Evolutionary conservation across 2,329 filamentous ascomycete species (phyloP).

Genomic region (Diplodia sapinea): DNA sequence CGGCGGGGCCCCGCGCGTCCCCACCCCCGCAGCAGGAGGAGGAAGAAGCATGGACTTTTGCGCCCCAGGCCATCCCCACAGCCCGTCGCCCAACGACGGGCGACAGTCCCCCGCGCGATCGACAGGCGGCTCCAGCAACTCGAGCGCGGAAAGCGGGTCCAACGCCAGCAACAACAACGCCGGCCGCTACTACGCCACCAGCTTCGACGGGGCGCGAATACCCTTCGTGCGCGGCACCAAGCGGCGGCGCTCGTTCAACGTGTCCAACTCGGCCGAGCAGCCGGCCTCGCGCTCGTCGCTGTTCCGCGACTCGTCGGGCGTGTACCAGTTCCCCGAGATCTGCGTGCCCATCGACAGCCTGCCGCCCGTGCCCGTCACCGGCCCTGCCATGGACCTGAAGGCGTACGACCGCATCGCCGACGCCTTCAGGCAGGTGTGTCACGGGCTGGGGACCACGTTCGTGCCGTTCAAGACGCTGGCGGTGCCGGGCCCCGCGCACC

Average conservation of each 20-base stretch:
- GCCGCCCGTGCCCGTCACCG: not conserved
- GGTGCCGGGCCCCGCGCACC: not conserved
- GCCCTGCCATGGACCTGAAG: conserved; percentile 21
- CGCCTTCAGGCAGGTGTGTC: conserved; percentile 10
- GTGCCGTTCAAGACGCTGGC: conserved; percentile 20
- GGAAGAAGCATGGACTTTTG: not conserved
- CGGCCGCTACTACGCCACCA: conserved; percentile 4
- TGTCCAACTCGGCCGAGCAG: not conserved
- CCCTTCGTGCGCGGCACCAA: conserved; percentile 22
- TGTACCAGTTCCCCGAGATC: conserved; percentile 24
- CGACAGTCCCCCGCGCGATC: conserved; percentile 1
- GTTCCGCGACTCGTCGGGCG: conserved; percentile 11
- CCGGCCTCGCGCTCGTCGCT: conserved; percentile 1
- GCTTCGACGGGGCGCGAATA: conserved; percentile 17
- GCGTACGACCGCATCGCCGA: conserved; percentile 22
- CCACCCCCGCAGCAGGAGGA: not conserved
- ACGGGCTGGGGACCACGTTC: conserved; percentile 1
- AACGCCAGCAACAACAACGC: not conserved
- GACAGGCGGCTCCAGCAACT: conserved; percentile 9
- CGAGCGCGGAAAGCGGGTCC: not conserved
- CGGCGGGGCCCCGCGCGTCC: not conserved
- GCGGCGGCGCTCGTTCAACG: conserved; percentile 12
- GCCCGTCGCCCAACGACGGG: not conserved
- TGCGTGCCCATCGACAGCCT: conserved; percentile 15
- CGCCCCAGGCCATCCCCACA: not conserved